Base-by-base conservation (phyloP, 352 stramenopile species). In the Pythium pyrilobum region DNA sequence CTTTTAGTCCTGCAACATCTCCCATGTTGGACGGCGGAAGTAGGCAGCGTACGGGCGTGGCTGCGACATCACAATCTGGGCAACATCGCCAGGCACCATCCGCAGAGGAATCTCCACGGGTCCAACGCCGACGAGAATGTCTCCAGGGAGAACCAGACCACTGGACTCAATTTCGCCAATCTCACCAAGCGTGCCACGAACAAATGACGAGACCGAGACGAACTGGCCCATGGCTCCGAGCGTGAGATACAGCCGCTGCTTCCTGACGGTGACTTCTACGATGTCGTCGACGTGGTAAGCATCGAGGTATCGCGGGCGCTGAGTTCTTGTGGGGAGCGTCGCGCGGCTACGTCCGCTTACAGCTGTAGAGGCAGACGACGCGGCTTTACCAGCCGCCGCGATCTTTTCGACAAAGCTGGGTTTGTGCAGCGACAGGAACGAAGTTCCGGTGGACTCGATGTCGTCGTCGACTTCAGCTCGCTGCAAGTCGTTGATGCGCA, bases 1-100 rank as follows among this genome's bases (percentile, higher is more conserved):
- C 12, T 34, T 34, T 34, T 34, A 43, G n/a, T n/a, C n/a, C 18
- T 72, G 39, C 23, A 79, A 33, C 51, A 64, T 62, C n/a, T 91
- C 81, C 81, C 81, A 91, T 4, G 72, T 80, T 38, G 76, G 65
- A 12, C 78, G 77, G 49, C 84, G 65, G 41, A 91, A 89, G 56
- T 67, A 78, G 24, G 84, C 58, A 7, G 54, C 51, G 33, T 88
- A 72, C 28, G 81, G 81, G 8, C 76, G 70, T 18, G 62, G 45
- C 5, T 71, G 44, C 4, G 47, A 46, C 20, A 52, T 70, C 6
- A 89, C 72, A 24, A 86, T 47, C 9, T 54, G 60, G n/a, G 76
- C 81, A 10, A 89, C 55, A 21, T 82, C 43, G 13, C 43, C 56
- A 0, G 78, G 72, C 3, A 67, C 62, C 64, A 69, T 71, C 10